Conservation (phyloP, 2,329 filamentous ascomycete genomes). For the Emericellopsis cladophorae region DNA sequence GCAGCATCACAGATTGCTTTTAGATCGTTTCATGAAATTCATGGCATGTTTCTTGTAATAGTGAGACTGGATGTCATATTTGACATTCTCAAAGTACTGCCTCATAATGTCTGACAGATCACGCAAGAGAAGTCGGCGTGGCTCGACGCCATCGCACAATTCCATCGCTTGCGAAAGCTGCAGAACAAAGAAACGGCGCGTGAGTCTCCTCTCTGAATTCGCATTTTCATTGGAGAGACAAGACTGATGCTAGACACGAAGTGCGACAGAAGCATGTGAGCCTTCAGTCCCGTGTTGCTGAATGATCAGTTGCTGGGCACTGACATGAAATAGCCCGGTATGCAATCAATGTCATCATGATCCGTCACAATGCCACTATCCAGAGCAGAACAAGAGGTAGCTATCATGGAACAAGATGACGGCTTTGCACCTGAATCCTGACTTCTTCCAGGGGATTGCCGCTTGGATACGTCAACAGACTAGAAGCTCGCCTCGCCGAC, state of each 20-base stretch:
- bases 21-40: neutral
- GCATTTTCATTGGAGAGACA: neutral
- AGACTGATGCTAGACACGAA: neutral
- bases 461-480: slow-evolving; percentile 22
- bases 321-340: slow-evolving; percentile 8
- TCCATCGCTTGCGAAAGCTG: slow-evolving; percentile 19
- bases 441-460: slow-evolving; percentile 15
- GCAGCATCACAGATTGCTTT: neutral
- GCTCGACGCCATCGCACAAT: slow-evolving; percentile 6
- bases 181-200: slow-evolving; percentile 18
- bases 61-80: neutral
- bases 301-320: neutral
- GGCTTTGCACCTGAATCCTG: neutral
- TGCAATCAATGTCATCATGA: slow-evolving; percentile 16
- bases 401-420: slow-evolving; percentile 2
- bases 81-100: neutral
- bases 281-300: neutral
- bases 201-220: slow-evolving; percentile 3
- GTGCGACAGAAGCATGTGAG: slow-evolving; percentile 1
- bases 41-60: neutral
- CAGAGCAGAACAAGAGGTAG: slow-evolving; percentile 19
- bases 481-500: slow-evolving; percentile 22
- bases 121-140: neutral
- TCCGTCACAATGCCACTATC: slow-evolving; percentile 16
- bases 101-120: too few species aligned